Evolutionary conservation across 805 yeast genomes (phyloP).

Genomic region (Starmera amethionina): DNA sequence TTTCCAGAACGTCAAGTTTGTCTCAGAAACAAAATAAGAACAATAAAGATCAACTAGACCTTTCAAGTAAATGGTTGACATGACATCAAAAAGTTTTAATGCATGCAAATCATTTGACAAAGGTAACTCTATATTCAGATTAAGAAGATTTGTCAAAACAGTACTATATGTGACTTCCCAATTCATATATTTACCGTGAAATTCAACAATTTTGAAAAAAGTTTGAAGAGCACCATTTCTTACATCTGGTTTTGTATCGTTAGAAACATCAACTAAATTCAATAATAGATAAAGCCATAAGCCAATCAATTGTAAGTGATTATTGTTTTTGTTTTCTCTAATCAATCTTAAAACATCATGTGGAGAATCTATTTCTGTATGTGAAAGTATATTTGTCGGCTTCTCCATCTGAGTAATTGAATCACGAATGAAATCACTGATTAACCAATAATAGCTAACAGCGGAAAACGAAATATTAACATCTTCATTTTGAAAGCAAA

Average conservation of each 20-base stretch:
- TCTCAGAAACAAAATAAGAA: constrained; percentile 35
- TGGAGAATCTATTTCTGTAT: constrained; percentile 7
- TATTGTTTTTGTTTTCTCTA: constrained; percentile 9
- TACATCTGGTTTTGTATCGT: constrained; percentile 66
- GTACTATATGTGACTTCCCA: constrained; percentile 65
- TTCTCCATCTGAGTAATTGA: too few relatives aligned
- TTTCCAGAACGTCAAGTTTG: constrained; percentile 38
- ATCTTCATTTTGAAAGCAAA: constrained; percentile 62
- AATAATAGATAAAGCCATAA: constrained; percentile 59
- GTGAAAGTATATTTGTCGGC: background rate
- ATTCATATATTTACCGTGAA: constrained; percentile 49
- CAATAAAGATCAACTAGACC: constrained; percentile 59
- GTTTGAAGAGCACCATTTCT: constrained; percentile 88
- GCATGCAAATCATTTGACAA: constrained; percentile 17
- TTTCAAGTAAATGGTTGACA: constrained; percentile 46
- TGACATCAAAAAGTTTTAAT: constrained; percentile 45
- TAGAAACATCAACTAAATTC: constrained; percentile 51
- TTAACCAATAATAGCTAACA: constrained; percentile 84
- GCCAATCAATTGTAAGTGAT: constrained; percentile 23
- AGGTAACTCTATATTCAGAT: constrained; percentile 7
- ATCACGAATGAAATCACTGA: constrained; percentile 64
- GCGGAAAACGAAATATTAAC: constrained; percentile 86
- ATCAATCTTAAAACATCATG: constrained; percentile 20
- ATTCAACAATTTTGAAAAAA: constrained; percentile 69
- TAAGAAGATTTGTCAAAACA: constrained; percentile 48